phyloP scores from a whole-genome alignment of 2,329 filamentous ascomycete species.

The Alternaria infectoria region DNA sequence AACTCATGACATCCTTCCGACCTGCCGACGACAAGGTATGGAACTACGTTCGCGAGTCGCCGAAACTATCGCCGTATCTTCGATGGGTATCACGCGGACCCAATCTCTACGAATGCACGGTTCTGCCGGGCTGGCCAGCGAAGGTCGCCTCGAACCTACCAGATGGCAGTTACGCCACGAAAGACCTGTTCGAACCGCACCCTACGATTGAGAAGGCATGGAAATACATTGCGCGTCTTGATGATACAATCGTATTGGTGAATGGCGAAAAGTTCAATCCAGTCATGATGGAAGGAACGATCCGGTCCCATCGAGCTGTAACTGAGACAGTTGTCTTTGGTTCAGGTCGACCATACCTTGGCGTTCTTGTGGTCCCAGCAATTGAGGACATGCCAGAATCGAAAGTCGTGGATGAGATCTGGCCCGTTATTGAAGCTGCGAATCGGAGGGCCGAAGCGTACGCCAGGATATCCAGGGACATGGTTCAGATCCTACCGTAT shows the following conservation, averaged over 20 bases:
- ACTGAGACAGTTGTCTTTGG: conserved; percentile 66
- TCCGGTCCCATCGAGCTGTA: conserved; percentile 60
- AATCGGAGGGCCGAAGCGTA: conserved; percentile 60
- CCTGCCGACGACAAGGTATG: conserved; percentile 62
- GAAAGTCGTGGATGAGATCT: conserved; percentile 52
- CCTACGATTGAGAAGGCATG: conserved; percentile 53
- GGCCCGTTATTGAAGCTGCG: conserved; percentile 57
- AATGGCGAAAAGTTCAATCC: conserved; percentile 60
- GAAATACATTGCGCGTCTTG: conserved; percentile 55
- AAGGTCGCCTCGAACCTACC: conserved; percentile 30
- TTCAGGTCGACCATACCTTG: conserved; percentile 58
- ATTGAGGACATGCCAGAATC: not conserved
- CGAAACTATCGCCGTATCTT: conserved; percentile 52
- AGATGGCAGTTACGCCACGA: conserved; percentile 30
- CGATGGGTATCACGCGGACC: conserved; percentile 47
- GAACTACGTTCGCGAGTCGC: conserved; percentile 62
- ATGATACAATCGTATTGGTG: conserved; percentile 55
- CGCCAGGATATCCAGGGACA: conserved; percentile 60
- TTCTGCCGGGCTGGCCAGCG: conserved; percentile 47
- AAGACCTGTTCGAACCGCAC: conserved; percentile 56
- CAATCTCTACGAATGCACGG: conserved; percentile 50
- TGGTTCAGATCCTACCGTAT: conserved; percentile 57
- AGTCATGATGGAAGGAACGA: conserved; percentile 59
- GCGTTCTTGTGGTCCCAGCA: conserved; percentile 60
- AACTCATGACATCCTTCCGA: conserved; percentile 68